Percentiles rank a stretch among this genome's conserved stretches.
Evolutionary conservation across 495 filamentous ascomycete species (phyloP).

Genomic region (Geoglossum glabrum): DNA sequence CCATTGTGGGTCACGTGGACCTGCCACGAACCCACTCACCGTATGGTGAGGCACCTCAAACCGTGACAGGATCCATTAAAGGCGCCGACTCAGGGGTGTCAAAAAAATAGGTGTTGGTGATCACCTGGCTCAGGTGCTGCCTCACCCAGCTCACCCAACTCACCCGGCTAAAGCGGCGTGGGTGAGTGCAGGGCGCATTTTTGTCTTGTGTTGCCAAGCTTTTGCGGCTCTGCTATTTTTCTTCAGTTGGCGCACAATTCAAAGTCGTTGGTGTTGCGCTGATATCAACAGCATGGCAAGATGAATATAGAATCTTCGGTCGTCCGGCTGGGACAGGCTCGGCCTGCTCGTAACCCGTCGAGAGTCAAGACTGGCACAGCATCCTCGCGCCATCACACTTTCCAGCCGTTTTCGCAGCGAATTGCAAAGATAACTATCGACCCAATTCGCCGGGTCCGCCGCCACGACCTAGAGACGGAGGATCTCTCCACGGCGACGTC

Average conservation of each 20-base stretch:
- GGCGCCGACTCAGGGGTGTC: too few relatives aligned
- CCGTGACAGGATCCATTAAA: too few relatives aligned
- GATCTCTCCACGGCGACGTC: slow-evolving; percentile 46
- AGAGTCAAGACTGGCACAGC: slow-evolving; percentile 34
- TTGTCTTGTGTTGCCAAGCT: neutral
- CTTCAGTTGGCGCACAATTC: neutral
- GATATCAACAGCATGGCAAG: slow-evolving; percentile 22
- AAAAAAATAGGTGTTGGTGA: too few relatives aligned
- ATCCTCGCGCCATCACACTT: slow-evolving; percentile 64
- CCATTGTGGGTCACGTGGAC: too few relatives aligned
- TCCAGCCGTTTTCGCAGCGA: slow-evolving; percentile 81
- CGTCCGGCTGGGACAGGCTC: slow-evolving; percentile 40
- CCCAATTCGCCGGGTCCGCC: slow-evolving; percentile 68
- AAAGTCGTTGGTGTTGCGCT: neutral
- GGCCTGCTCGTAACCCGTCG: slow-evolving; percentile 5
- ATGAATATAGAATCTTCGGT: slow-evolving; percentile 34
- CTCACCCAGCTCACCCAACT: too few relatives aligned
- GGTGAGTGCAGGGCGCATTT: too few relatives aligned
- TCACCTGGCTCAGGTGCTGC: too few relatives aligned
- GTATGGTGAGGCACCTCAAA: too few relatives aligned
- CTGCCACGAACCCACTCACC: too few relatives aligned
- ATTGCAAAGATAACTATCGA: slow-evolving; percentile 88
- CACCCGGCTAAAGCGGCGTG: too few relatives aligned
- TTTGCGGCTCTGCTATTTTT: neutral
- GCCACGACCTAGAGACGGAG: slow-evolving; percentile 58